Conservation (phyloP, 2,329 filamentous ascomycete genomes). For the Fusarium irregulare region DNA sequence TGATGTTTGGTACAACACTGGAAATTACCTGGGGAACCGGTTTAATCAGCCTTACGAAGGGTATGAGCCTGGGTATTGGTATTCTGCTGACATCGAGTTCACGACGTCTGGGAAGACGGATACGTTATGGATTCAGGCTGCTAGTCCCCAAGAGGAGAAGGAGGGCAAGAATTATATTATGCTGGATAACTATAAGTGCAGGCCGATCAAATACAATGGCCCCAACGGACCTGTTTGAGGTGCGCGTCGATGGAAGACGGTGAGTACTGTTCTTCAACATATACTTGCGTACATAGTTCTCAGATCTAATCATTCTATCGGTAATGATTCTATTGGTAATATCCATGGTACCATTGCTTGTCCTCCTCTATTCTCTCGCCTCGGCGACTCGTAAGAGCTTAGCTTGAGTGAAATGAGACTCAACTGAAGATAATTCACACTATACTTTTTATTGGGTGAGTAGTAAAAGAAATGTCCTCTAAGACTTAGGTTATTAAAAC, state of each 20-base stretch:
- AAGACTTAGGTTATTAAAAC: too few relatives aligned
- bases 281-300: neutral
- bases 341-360: fast-evolving
- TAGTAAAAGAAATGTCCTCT: too few relatives aligned
- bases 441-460: neutral
- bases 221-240: neutral
- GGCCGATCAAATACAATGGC: neutral
- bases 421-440: neutral
- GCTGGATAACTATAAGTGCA: conserved; percentile 13
- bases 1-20: neutral
- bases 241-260: fast-evolving
- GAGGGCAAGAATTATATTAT: neutral
- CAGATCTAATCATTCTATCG: too few relatives aligned
- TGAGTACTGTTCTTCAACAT: neutral
- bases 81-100: neutral
- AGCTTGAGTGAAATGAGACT: neutral
- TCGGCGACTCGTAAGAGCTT: too few relatives aligned
- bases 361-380: too few relatives aligned
- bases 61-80: neutral
- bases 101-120: neutral
- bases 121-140: neutral
- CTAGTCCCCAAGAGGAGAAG: neutral
- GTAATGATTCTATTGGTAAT: too few relatives aligned
- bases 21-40: fast-evolving
- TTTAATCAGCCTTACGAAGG: neutral